Evolutionary conservation across 208 protist species (phyloP).

Genomic region (Acanthamoeba rhysodes): DNA sequence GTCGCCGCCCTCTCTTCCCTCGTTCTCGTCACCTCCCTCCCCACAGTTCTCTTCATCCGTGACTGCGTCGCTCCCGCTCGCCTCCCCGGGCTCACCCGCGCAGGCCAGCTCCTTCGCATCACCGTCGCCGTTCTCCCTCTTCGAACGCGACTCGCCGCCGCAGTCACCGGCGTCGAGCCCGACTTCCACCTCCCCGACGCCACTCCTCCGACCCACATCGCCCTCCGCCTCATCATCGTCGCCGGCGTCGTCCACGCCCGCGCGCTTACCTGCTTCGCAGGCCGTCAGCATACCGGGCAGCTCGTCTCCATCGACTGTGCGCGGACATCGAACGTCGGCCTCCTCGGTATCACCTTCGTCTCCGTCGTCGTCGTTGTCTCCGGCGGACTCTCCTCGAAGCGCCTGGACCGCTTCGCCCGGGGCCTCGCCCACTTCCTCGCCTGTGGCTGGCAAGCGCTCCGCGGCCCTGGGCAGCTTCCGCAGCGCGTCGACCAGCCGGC

Average conservation of each 20-base stretch:
- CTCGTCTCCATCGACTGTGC: background rate
- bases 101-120: background rate
- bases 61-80: background rate
- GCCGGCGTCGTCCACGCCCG: too few species aligned
- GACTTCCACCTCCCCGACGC: background rate
- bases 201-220: too few species aligned
- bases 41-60: background rate
- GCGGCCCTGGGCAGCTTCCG: background rate
- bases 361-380: background rate
- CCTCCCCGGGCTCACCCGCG: background rate
- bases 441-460: background rate
- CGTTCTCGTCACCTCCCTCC: background rate
- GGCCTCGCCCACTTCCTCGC: background rate
- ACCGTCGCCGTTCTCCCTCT: background rate
- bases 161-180: background rate
- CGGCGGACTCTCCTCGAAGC: background rate
- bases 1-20: background rate
- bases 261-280: background rate
- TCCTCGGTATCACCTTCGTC: background rate
- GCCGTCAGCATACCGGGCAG: background rate
- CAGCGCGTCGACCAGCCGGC: background rate
- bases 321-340: background rate
- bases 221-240: background rate
- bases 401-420: background rate
- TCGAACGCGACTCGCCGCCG: background rate